Evolutionary conservation across 139 green algal genomes (phyloP).

Genomic region (Tetradesmus obliquus): DNA sequence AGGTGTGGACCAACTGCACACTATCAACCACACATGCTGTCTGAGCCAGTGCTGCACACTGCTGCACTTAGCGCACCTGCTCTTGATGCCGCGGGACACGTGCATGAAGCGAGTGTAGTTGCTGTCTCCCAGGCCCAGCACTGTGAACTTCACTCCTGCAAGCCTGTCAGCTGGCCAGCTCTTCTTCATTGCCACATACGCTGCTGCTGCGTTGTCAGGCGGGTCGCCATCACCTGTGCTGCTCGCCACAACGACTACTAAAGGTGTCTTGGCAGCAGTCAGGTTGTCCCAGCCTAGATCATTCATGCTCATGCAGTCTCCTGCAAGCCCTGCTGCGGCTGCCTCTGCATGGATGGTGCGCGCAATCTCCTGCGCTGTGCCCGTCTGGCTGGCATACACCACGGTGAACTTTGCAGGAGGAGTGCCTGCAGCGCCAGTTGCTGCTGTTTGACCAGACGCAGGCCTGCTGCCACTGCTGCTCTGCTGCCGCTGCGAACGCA

Average conservation of each 20-base stretch:
- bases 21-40: not conserved
- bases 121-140: slow-evolving; percentile 94
- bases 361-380: slow-evolving; percentile 93
- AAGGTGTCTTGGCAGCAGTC: slow-evolving; percentile 45
- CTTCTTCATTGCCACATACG: slow-evolving; percentile 74
- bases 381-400: slow-evolving; percentile 93
- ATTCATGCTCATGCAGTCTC: slow-evolving; percentile 75
- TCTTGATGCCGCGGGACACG: slow-evolving; percentile 79
- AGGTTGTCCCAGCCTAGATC: slow-evolving; percentile 81
- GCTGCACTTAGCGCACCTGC: slow-evolving; percentile 8
- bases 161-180: slow-evolving; percentile 45
- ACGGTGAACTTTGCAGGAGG: slow-evolving; percentile 57
- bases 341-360: slow-evolving; percentile 86
- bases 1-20: not conserved
- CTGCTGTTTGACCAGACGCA: not conserved
- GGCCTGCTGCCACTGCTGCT: not conserved
- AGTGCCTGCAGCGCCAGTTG: not conserved
- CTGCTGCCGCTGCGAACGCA: slow-evolving; percentile 16
- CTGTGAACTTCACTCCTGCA: slow-evolving; percentile 84
- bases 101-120: slow-evolving; percentile 98
- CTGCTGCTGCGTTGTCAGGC: slow-evolving; percentile 91
- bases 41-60: not conserved
- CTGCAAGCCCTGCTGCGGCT: slow-evolving; percentile 56
- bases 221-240: slow-evolving; percentile 91
- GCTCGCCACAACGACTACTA: slow-evolving; percentile 68